These are phyloP conservation scores for Phytophthora cactorum DNA, from an alignment of 352 stramenopile species.

Conservation along the genomic window DNA sequence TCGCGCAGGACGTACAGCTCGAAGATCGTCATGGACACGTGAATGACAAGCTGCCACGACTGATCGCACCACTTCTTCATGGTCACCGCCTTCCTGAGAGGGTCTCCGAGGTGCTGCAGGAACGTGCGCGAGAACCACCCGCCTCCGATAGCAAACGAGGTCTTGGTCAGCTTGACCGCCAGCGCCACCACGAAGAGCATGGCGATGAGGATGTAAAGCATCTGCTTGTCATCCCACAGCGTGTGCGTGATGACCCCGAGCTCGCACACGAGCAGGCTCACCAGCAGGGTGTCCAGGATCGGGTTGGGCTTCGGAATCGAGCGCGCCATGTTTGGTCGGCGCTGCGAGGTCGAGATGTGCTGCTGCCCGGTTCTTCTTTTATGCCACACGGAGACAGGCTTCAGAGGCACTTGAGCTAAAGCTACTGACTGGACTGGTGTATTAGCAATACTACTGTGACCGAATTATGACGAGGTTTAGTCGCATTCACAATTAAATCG, in stretches of 20 bases:
- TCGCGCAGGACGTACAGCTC: slow-evolving; percentile 83
- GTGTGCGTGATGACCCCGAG: slow-evolving; percentile 67
- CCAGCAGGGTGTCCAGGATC: slow-evolving; percentile 68
- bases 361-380: slow-evolving; percentile 32
- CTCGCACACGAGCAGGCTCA: slow-evolving; percentile 66
- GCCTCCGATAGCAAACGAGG: slow-evolving; percentile 63
- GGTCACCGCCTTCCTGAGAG: slow-evolving; percentile 78
- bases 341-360: slow-evolving; percentile 11
- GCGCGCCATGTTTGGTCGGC: slow-evolving; percentile 45
- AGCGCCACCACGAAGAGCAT: slow-evolving; percentile 75
- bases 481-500: not conserved
- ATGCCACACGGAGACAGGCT: slow-evolving; percentile 1
- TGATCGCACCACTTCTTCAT: slow-evolving; percentile 92
- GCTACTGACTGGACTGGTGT: slow-evolving; percentile 3
- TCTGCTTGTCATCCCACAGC: slow-evolving; percentile 69
- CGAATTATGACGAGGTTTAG: not conserved
- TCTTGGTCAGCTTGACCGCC: slow-evolving; percentile 74
- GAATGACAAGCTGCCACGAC: slow-evolving; percentile 88
- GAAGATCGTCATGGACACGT: slow-evolving; percentile 85
- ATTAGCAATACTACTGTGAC: not conserved
- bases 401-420: not conserved
- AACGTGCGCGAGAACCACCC: slow-evolving; percentile 81
- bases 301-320: slow-evolving; percentile 74
- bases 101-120: slow-evolving; percentile 81
- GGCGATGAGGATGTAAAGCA: slow-evolving; percentile 70